Evolutionary conservation across 2,329 filamentous ascomycete genomes (phyloP), one percentile per base, ranked within the genome.

Genomic region (Aspergillus sp.): DNA sequence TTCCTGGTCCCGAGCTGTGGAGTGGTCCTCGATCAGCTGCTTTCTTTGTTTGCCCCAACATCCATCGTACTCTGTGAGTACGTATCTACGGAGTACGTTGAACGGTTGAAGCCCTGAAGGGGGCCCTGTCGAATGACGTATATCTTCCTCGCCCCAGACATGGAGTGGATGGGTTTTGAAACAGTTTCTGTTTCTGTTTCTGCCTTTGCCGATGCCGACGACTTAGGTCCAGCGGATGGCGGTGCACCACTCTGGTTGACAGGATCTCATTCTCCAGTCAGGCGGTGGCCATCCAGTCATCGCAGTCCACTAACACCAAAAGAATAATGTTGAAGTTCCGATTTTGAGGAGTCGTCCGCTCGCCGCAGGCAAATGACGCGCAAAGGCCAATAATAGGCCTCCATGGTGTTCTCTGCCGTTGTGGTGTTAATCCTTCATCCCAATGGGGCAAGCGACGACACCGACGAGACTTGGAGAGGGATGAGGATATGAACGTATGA

Each of bases 321-420:
- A 46, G n/a, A 9, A 15, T 46, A 25, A 46, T 27, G 25, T 23
- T 46, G 23, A 15, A 25, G 8, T 14, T 25, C 17, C 27, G 44
- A n/a, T 14, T 25, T 25, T 46, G 12, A 46, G 44, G 5, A 31
- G 15, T 15, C 23, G n/a, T 46, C 27, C 27, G 27, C 27, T 31
- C 27, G 27, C 27, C 14, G n/a, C 7, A 27, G 25, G 14, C n/a
- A n/a, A 48, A 25, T 43, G 40, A 40, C 15, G 23, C 25, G 6
- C 31, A 35, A 37, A 52, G 8, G 23, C 56, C 50, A 54, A 54
- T 58, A 31, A 51, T 40, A 51, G n/a, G n/a, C 23, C 21, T 46
- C 46, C 37, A 58, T 62, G 62, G 60, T 61, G 59, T 62, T 57
- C 59, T 59, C 50, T 57, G 27, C 57, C 61, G 59, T 57, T 58